Base-by-base conservation (phyloP, 352 stramenopile genomes). In the Phytopythium vexans region DNA sequence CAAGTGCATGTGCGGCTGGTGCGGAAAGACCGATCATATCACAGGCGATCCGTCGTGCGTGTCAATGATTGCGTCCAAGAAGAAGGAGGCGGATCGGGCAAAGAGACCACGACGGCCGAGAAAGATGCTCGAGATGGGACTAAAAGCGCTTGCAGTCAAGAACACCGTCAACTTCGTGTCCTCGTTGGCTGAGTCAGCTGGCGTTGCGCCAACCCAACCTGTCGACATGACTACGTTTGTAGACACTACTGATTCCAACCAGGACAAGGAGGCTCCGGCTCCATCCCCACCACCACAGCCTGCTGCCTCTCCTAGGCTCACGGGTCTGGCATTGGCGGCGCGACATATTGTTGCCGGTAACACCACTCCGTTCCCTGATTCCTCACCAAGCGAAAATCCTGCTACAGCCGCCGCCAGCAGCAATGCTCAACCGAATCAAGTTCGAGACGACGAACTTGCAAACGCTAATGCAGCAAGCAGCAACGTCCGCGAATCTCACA, bases 1-100 rank as follows among this genome's bases (percentile, higher is more conserved):
- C n/a, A 82, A 86, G 49, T 90, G 80, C 36, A 71, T 89, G 37
- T 93, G 83, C 41, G 77, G 77, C 8, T 93, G 83, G 83, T 93
- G 83, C 42, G 83, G 83, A 33, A 89, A 76, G 36, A 48, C 58
- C 6, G 77, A 89, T 16, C 83, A 93, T 51, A 89, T 79, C 31
- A 92, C 83, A 33, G 83, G 83, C 37, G 71, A 87, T 46, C 3
- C 54, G 7, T 58, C 48, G 5, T 91, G 81, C 39, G 40, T 66
- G 4, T 62, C 56, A 5, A 64, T 89, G 31, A 44, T 69, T 15
- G 64, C 67, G 4, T 84, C 72, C 14, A 86, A 77, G 51, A 80
- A 87, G 46, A 80, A 78, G 49, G 77, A 85, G 21, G 76, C 72
- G 6, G 67, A 77, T 46, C 76, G 79, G 27, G 64, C 70, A 16